Percentiles rank a stretch among this genome's conserved stretches.
Conservation (phyloP, 495 filamentous ascomycete species). For the Aspergillus heteromorphus region DNA sequence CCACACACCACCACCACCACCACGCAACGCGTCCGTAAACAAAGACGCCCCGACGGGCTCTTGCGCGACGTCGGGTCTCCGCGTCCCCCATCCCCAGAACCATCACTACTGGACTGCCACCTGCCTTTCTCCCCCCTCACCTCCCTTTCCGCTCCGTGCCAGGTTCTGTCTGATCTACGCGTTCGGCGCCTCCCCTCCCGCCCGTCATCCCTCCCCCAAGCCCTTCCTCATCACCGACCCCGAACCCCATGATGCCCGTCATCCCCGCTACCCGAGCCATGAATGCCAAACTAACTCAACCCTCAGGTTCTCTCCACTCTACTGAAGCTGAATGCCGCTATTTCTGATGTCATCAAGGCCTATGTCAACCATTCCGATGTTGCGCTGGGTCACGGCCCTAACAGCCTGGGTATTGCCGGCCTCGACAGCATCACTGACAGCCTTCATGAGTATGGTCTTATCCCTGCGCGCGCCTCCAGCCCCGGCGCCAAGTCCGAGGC, state of each 20-base stretch:
- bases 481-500: conserved; percentile 42
- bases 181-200: background rate
- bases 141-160: background rate
- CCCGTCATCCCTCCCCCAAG: conserved; percentile 11
- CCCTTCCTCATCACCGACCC: conserved; percentile 7
- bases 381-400: conserved; percentile 59
- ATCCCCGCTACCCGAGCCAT: conserved; percentile 3
- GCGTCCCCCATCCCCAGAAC: background rate
- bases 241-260: conserved; percentile 6
- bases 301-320: conserved; percentile 66
- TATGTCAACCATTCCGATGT: conserved; percentile 80
- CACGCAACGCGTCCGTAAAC: conserved; percentile 12
- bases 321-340: conserved; percentile 64
- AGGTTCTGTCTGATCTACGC: background rate
- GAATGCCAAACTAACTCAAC: conserved; percentile 18
- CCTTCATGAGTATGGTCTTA: conserved; percentile 38
- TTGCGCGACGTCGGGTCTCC: background rate
- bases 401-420: conserved; percentile 44
- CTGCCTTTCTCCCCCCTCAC: background rate
- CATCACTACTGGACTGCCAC: background rate
- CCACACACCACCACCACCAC: background rate
- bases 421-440: conserved; percentile 45
- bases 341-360: conserved; percentile 67
- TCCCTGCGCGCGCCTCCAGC: conserved; percentile 33
- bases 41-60: background rate